Percentiles rank a stretch among this genome's conserved stretches.
phyloP scores from a whole-genome alignment of 345 rosid genomes.

The Murraya paniculata region DNA sequence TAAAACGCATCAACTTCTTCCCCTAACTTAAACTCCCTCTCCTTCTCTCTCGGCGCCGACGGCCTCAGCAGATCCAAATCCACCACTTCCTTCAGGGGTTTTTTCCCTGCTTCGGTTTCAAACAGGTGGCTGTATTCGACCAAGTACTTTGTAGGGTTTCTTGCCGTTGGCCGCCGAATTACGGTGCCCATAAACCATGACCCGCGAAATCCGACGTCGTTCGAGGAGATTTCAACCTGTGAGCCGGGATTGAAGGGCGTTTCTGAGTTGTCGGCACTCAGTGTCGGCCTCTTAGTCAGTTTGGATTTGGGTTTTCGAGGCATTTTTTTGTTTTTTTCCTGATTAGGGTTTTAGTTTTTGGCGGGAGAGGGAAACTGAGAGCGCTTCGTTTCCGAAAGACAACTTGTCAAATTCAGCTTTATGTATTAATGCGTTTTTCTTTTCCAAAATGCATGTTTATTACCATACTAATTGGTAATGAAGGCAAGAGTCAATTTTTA shows the following conservation, averaged over 20 bases:
- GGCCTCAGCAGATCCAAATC: constrained; percentile 45
- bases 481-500: no score
- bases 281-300: constrained; percentile 5
- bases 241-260: constrained; percentile 39
- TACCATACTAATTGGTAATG: background rate
- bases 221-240: constrained; percentile 59
- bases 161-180: constrained; percentile 33
- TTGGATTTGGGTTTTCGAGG: constrained; percentile 4
- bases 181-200: constrained; percentile 62
- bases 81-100: constrained; percentile 41
- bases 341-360: constrained; percentile 15
- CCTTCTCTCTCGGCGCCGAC: constrained; percentile 51
- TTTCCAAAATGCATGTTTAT: background rate
- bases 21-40: constrained; percentile 36
- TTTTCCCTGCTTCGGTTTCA: constrained; percentile 45
- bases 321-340: background rate
- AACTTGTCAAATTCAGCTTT: background rate
- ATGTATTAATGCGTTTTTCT: background rate
- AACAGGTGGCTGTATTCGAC: constrained; percentile 51
- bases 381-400: background rate
- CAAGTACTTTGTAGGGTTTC: constrained; percentile 27
- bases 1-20: constrained; percentile 68
- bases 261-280: constrained; percentile 9
- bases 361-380: background rate
- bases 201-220: constrained; percentile 69